Conservation (phyloP, 805 yeast genomes). For the Blastobotrys muscicola region DNA sequence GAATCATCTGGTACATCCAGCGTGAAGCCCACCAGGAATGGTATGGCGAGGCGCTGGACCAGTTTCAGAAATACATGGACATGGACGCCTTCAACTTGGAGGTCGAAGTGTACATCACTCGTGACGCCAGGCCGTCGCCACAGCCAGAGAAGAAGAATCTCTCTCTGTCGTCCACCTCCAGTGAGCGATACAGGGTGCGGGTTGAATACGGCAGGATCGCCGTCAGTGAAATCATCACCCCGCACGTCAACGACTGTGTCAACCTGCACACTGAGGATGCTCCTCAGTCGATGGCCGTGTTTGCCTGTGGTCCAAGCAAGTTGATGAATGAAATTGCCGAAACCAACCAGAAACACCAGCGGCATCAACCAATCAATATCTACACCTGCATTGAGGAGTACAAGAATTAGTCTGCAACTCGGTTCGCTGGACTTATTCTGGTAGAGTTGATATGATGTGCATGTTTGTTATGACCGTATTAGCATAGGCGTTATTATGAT, state of each 20-base stretch:
- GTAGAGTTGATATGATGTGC: background rate
- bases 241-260: conserved; percentile 14
- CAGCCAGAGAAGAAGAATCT: conserved; percentile 21
- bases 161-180: background rate
- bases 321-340: conserved; percentile 27
- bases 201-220: too few species aligned
- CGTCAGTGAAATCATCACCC: conserved; percentile 3
- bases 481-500: background rate
- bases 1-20: conserved; percentile 30
- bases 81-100: conserved; percentile 7
- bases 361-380: conserved; percentile 25
- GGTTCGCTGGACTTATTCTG: background rate
- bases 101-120: conserved; percentile 19
- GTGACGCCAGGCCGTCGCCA: conserved; percentile 10
- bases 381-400: conserved; percentile 35
- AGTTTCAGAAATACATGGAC: conserved; percentile 23
- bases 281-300: conserved; percentile 27
- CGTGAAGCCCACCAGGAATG: conserved; percentile 26
- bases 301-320: conserved; percentile 33
- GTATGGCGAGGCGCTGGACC: conserved; percentile 31
- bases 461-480: background rate
- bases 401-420: conserved; percentile 18
- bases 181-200: too few species aligned
- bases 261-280: conserved; percentile 11
- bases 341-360: conserved; percentile 23